phyloP scores from a whole-genome alignment of 1,139 yeast species.

The Schwanniomyces etchellsii region DNA sequence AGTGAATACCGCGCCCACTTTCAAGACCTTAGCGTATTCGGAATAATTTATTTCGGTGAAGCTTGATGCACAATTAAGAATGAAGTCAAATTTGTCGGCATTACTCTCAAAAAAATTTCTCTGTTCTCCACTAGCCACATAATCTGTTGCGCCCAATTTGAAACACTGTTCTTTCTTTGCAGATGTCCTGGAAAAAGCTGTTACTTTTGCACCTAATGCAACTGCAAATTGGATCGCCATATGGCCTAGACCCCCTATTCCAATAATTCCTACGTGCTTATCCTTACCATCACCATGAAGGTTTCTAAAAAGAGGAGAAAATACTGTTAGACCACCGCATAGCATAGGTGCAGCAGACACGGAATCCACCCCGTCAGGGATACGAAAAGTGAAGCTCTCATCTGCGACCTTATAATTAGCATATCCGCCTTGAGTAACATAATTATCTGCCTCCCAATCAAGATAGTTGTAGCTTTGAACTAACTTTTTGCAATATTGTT shows the following conservation, averaged over 20 bases:
- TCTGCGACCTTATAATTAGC: conserved; percentile 44
- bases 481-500: conserved; percentile 42
- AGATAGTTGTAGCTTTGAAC: conserved; percentile 47
- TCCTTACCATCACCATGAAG: conserved; percentile 27
- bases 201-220: conserved; percentile 54
- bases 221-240: conserved; percentile 52
- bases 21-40: conserved; percentile 16
- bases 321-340: conserved; percentile 51
- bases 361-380: conserved; percentile 39
- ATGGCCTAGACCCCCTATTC: conserved; percentile 61
- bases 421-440: conserved; percentile 50
- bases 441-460: conserved; percentile 35
- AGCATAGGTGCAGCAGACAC: conserved; percentile 44
- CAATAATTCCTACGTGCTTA: conserved; percentile 46
- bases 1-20: conserved; percentile 18
- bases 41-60: conserved; percentile 24
- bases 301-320: conserved; percentile 44
- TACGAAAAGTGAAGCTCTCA: conserved; percentile 41
- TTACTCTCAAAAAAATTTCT: conserved; percentile 24
- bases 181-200: conserved; percentile 46
- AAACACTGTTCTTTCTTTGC: conserved; percentile 47
- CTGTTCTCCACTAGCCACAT: conserved; percentile 45
- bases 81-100: conserved; percentile 33
- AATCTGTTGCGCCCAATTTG: conserved; percentile 48
- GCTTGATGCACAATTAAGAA: conserved; percentile 44